phyloP scores from a whole-genome alignment of 2,329 filamentous ascomycete genomes.

The Aspergillus calidoustus region DNA sequence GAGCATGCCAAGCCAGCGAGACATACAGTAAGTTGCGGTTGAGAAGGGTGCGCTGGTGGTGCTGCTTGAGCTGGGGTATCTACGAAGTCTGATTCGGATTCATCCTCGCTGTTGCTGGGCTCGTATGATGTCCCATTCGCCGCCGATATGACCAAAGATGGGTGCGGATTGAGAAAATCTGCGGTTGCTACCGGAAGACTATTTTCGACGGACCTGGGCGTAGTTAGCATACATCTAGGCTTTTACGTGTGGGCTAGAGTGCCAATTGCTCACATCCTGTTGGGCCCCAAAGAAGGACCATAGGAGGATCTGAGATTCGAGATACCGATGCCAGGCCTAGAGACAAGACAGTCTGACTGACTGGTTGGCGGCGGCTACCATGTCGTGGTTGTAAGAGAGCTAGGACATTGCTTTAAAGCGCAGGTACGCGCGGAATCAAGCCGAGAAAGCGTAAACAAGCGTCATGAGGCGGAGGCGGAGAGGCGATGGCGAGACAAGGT shows the following conservation, averaged over 20 bases:
- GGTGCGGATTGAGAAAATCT: slow-evolving; percentile 2
- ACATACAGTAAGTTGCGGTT: slow-evolving; percentile 33
- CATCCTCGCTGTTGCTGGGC: slow-evolving; percentile 1
- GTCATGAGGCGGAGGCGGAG: background rate
- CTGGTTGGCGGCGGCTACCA: slow-evolving; percentile 2
- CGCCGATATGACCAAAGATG: slow-evolving; percentile 10
- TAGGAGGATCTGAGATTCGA: background rate
- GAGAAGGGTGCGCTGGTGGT: slow-evolving; percentile 10
- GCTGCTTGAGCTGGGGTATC: background rate
- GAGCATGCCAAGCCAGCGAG: background rate
- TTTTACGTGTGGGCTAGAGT: background rate
- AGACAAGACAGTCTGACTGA: slow-evolving; percentile 4
- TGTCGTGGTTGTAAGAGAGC: slow-evolving; percentile 1
- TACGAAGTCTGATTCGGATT: background rate
- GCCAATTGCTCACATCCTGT: slow-evolving; percentile 13
- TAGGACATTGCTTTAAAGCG: slow-evolving; percentile 4
- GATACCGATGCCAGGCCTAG: background rate
- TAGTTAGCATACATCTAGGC: slow-evolving; percentile 4
- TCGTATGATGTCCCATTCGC: slow-evolving; percentile 4
- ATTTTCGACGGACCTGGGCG: slow-evolving; percentile 13
- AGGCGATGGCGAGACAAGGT: background rate
- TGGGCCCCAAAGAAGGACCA: background rate
- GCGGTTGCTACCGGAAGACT: background rate
- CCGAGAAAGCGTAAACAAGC: background rate
- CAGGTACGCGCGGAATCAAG: slow-evolving; percentile 1